Evolutionary conservation across 805 yeast species (phyloP).

Genomic region (Barnettozyma pratensis): DNA sequence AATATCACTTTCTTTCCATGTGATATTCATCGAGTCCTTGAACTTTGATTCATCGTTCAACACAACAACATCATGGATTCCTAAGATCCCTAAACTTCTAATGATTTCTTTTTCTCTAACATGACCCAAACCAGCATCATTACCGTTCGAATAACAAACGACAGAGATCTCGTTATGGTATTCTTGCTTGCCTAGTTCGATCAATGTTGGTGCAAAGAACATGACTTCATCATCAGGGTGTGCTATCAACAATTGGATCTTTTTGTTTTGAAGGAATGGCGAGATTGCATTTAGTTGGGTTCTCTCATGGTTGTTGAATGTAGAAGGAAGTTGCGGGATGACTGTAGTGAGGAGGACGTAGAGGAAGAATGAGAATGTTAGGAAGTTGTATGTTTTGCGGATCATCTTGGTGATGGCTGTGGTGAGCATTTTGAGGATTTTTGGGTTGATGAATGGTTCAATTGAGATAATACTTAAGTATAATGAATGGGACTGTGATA

Average conservation of each 20-base stretch:
- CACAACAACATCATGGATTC: slow-evolving; percentile 38
- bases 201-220: slow-evolving; percentile 85
- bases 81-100: slow-evolving; percentile 49
- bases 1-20: slow-evolving; percentile 55
- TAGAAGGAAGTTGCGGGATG: not conserved
- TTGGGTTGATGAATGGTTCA: not conserved
- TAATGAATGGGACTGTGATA: too few relatives aligned
- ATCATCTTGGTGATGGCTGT: not conserved
- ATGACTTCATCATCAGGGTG: slow-evolving; percentile 99
- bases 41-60: slow-evolving; percentile 43
- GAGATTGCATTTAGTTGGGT: slow-evolving; percentile 3
- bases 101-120: slow-evolving; percentile 56
- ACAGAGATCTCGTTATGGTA: slow-evolving; percentile 50
- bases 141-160: slow-evolving; percentile 74
- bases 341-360: not conserved
- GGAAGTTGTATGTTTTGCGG: not conserved
- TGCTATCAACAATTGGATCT: slow-evolving; percentile 60
- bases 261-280: slow-evolving; percentile 1
- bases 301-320: not conserved
- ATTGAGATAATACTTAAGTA: too few relatives aligned
- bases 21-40: slow-evolving; percentile 61
- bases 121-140: slow-evolving; percentile 67
- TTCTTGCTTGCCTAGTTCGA: slow-evolving; percentile 42
- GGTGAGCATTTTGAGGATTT: not conserved
- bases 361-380: not conserved